phyloP scores from a whole-genome alignment of 495 filamentous ascomycete species.

The Aspergillus hancockii region DNA sequence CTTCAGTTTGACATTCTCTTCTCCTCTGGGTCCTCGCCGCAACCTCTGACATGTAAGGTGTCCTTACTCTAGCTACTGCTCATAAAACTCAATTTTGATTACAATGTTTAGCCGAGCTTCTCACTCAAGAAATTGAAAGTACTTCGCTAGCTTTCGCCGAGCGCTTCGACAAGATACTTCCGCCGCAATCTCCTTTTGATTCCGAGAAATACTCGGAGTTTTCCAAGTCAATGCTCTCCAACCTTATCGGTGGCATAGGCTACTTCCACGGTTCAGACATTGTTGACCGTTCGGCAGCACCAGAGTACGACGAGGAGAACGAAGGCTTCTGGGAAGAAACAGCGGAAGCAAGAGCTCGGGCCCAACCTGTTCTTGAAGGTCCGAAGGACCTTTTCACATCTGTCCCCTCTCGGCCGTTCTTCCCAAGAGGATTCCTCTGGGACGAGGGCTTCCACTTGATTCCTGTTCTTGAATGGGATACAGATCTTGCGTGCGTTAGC shows the following conservation, averaged over 20 bases:
- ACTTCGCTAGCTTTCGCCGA: constrained; percentile 67
- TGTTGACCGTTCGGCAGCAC: constrained; percentile 85
- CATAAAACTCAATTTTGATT: constrained; percentile 27
- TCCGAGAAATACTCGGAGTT: constrained; percentile 74
- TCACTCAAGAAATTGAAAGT: constrained; percentile 68
- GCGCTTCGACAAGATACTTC: constrained; percentile 72
- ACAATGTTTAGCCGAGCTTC: constrained; percentile 53
- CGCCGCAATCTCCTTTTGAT: constrained; percentile 74
- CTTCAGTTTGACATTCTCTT: constrained; percentile 85
- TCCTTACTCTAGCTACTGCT: not conserved
- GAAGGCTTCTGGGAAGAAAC: constrained; percentile 98
- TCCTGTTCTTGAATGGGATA: constrained; percentile 90
- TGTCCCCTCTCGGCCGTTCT: constrained; percentile 93
- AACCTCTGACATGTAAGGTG: constrained; percentile 56
- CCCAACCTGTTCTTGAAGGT: constrained; percentile 67
- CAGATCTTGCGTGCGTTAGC: constrained; percentile 69
- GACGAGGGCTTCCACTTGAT: constrained; percentile 97
- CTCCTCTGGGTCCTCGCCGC: constrained; percentile 72
- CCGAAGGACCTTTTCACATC: constrained; percentile 90
- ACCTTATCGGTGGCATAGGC: constrained; percentile 90
- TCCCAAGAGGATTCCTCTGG: constrained; percentile 95
- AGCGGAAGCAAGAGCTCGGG: constrained; percentile 67
- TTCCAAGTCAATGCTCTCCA: constrained; percentile 87
- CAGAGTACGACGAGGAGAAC: constrained; percentile 93
- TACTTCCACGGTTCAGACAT: constrained; percentile 88